Percentiles rank a stretch among this genome's conserved stretches.
phyloP scores from a whole-genome alignment of 371 early-diverging fungal genomes.

The Saksenaea oblongispora region DNA sequence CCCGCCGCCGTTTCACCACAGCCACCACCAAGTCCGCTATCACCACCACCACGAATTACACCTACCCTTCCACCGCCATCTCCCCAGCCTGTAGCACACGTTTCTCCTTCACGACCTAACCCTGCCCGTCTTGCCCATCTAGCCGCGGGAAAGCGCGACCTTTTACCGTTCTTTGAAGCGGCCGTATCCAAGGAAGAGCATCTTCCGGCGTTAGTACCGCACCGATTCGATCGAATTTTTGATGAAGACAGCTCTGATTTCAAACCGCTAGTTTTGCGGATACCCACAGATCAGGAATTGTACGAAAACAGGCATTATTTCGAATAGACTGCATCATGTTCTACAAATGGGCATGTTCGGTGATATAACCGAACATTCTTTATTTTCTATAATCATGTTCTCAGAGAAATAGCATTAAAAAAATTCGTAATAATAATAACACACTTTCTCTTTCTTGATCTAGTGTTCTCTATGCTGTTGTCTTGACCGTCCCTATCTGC shows the following conservation, averaged over 20 bases:
- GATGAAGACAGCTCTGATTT: background rate
- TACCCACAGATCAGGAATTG: background rate
- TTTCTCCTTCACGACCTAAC: background rate
- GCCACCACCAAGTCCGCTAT: background rate
- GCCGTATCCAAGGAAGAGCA: background rate
- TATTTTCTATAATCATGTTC: no score
- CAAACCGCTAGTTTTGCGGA: slow-evolving; percentile 2
- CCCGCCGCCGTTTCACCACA: background rate
- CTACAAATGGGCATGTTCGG: no score
- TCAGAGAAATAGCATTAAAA: no score
- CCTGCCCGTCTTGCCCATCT: background rate
- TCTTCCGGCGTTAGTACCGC: background rate
- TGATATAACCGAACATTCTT: no score
- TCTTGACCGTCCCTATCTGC: no score
- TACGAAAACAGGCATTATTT: slow-evolving; percentile 3
- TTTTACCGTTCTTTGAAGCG: slow-evolving; percentile 1
- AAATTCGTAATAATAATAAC: no score
- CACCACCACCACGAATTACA: background rate
- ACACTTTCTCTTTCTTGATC: no score
- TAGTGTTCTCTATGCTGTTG: no score
- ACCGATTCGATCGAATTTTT: background rate
- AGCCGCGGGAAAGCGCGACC: background rate
- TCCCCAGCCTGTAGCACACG: background rate
- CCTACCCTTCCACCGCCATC: background rate
- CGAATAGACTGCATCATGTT: background rate